phyloP scores from a whole-genome alignment of 257 asterid species.

The Capsicum pubescens region DNA sequence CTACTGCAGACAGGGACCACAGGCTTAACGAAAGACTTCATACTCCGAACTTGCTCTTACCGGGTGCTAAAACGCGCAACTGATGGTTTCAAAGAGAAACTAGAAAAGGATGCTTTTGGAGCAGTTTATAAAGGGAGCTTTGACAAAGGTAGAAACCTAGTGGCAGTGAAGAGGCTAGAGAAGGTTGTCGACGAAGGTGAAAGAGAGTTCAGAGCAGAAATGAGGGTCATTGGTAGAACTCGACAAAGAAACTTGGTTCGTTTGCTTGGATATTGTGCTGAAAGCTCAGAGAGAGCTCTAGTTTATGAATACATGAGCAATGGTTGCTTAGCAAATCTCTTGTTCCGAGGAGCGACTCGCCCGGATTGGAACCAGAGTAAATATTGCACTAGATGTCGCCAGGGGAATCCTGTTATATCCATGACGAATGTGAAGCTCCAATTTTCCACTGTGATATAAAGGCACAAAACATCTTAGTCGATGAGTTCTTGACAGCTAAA shows the following conservation, averaged over 20 bases:
- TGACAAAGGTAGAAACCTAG: slow-evolving; percentile 35
- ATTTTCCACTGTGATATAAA: slow-evolving; percentile 42
- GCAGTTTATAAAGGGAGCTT: slow-evolving; percentile 38
- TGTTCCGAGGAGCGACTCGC: slow-evolving; percentile 23
- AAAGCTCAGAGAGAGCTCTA: slow-evolving; percentile 36
- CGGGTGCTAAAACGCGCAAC: slow-evolving; percentile 37
- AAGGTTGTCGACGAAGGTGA: slow-evolving; percentile 44
- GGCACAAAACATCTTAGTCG: slow-evolving; percentile 39
- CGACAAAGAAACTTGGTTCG: slow-evolving; percentile 41
- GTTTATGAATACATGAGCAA: slow-evolving; percentile 44
- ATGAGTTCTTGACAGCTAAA: slow-evolving; percentile 35
- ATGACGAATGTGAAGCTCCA: slow-evolving; percentile 42
- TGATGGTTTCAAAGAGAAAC: slow-evolving; percentile 33
- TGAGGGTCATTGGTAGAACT: slow-evolving; percentile 38
- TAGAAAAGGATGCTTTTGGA: slow-evolving; percentile 37
- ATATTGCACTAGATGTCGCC: slow-evolving; percentile 39
- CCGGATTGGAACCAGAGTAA: slow-evolving; percentile 35
- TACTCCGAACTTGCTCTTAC: slow-evolving; percentile 37
- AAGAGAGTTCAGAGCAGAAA: slow-evolving; percentile 39
- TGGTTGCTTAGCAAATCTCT: slow-evolving; percentile 38
- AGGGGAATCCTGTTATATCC: slow-evolving; percentile 41
- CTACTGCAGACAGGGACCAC: slow-evolving; percentile 32
- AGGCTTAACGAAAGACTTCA: slow-evolving; percentile 34
- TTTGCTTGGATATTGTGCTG: slow-evolving; percentile 38
- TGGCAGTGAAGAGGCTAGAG: slow-evolving; percentile 41